Evolutionary conservation across 768 basidiomycete genomes (phyloP).

Genomic region (Fomitopsis pulvina): DNA sequence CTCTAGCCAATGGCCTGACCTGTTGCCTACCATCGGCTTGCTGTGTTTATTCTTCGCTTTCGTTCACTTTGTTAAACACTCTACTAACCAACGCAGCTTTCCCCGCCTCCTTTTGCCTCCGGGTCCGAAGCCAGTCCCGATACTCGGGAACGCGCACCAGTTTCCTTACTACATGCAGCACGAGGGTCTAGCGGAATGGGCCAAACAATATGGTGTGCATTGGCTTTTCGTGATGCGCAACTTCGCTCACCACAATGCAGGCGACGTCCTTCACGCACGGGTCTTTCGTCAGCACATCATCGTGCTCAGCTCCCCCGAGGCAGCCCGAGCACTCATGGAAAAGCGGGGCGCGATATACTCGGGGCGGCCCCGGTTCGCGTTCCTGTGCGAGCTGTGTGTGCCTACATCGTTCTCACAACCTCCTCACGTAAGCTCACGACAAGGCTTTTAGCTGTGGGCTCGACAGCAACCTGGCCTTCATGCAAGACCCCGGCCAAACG

Average conservation of each 20-base stretch:
- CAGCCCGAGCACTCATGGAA: neutral
- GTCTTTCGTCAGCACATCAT: neutral
- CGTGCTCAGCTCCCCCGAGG: neutral
- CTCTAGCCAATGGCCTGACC: too few species aligned
- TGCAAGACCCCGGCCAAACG: neutral
- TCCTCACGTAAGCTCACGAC: too few species aligned
- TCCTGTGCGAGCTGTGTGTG: too few species aligned
- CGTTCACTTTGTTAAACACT: too few species aligned
- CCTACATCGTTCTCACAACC: too few species aligned
- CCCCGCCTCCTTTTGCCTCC: neutral
- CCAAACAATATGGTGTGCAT: neutral
- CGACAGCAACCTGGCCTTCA: too few species aligned
- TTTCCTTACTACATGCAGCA: neutral
- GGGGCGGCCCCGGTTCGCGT: neutral
- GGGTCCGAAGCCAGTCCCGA: neutral
- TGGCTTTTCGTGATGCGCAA: neutral
- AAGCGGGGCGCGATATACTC: neutral
- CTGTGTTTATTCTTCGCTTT: too few species aligned
- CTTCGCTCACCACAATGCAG: neutral
- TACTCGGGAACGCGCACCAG: neutral
- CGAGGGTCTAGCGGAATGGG: neutral
- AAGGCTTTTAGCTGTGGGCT: too few species aligned
- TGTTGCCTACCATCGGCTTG: too few species aligned
- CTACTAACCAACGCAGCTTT: too few species aligned
- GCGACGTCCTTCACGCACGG: neutral